Evolutionary conservation across 1,284 basidiomycete genomes (phyloP), one percentile per base, ranked within the genome.

Genomic region (Ganoderma meredithae): DNA sequence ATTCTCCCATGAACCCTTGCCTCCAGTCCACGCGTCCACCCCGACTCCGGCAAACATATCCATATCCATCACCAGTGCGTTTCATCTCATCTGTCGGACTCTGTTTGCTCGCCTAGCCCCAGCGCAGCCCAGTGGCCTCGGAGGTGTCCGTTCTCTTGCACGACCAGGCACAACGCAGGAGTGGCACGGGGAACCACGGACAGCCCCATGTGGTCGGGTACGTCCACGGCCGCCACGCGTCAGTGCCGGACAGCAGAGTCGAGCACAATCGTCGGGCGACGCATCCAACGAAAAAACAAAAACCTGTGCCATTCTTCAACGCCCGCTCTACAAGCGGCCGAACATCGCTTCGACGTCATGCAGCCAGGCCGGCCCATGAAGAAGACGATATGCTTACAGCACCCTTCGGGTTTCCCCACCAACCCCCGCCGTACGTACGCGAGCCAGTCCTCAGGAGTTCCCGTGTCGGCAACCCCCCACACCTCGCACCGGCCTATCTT

Each of bases 1-100:
- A 61, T 67, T 56, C 64, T 70, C 66, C 66, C 70, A 67, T 63
- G 60, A 27, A 25, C 31, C 33, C 36, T 22, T 40, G 62, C 33
- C 71, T 68, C 53, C 60, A 41, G 68, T 65, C 39, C 47, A 47
- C 19, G 22, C 61, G 22, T 58, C 13, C 58, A 19, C 65, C 56
- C 64, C 43, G n/a, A 36, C n/a, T 19, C 55, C 53, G 36, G 40
- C 47, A 15, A 60, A 41, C 58, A 60, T 60, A 22, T 40, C 36
- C 58, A 60, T 60, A 22, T 40, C 36, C 58, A 52, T 59, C 41
- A 41, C 41, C 63, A 31, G 15, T 59, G 17, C 40, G 33, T 40
- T 59, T 36, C 36, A 25, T n/a, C 58, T 27, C 36, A 25, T 43
- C 39, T 43, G 25, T 52, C 47, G 47, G 33, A 39, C 62, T 31